These are phyloP conservation scores for Candida tropicalis DNA, from an alignment of 1,139 yeast species.

Conservation along the genomic window DNA sequence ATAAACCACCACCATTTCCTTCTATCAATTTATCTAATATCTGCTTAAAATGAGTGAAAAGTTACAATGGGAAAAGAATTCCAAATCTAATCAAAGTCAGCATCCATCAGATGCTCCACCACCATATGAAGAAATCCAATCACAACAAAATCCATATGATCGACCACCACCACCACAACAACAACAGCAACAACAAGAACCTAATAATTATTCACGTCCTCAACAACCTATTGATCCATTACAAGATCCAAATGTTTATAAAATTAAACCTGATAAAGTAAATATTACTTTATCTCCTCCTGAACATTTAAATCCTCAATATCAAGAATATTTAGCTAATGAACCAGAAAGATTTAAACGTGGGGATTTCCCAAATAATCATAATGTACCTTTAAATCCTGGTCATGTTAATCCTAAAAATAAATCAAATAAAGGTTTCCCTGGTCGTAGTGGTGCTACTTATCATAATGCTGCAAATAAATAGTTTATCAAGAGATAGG, in stretches of 20 bases:
- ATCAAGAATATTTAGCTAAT: conserved; percentile 34
- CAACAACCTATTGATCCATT: conserved; percentile 20
- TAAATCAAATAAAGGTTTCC: conserved; percentile 37
- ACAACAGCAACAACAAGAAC: too few species aligned
- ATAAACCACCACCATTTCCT: too few species aligned
- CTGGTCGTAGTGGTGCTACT: conserved; percentile 43
- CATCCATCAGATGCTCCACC: conserved; percentile 16
- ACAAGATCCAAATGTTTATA: conserved; percentile 32
- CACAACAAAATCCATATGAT: conserved; percentile 11
- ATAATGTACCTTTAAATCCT: conserved; percentile 41
- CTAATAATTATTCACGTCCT: neutral
- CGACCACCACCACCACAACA: conserved; percentile 7
- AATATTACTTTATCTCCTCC: conserved; percentile 41
- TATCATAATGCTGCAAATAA: conserved; percentile 43
- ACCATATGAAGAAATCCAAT: conserved; percentile 17
- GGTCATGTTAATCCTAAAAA: conserved; percentile 26
- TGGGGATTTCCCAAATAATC: conserved; percentile 37
- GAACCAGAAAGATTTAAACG: conserved; percentile 36
- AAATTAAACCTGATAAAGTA: conserved; percentile 38
- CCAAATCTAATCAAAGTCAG: conserved; percentile 6
- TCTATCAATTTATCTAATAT: too few species aligned
- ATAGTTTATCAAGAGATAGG: conserved; percentile 11
- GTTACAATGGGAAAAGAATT: conserved; percentile 11
- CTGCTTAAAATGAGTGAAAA: conserved; percentile 11
- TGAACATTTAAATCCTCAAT: conserved; percentile 40